Conservation (phyloP, 2,329 filamentous ascomycete species). For the Monosporascus sp. region DNA sequence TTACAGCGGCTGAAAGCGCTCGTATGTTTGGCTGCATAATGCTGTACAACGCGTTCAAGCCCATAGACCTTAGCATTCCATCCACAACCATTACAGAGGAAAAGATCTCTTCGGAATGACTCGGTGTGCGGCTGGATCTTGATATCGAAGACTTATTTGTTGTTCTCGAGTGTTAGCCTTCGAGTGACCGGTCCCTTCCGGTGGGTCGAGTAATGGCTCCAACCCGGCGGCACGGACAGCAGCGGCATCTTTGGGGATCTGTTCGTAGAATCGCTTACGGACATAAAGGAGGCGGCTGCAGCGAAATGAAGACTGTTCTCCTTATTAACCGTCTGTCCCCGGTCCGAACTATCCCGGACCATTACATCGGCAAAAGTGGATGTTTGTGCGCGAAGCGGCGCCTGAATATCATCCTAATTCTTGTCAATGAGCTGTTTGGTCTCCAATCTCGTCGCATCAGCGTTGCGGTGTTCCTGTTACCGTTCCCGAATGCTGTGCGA, state of each 20-base stretch:
- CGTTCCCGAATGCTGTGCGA: conserved; percentile 31
- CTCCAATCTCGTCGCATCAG: conserved; percentile 35
- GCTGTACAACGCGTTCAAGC: conserved; percentile 75
- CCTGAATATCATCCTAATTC: conserved; percentile 67
- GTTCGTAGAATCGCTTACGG: conserved; percentile 60
- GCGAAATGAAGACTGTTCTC: conserved; percentile 65
- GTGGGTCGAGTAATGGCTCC: conserved; percentile 40
- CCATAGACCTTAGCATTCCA: conserved; percentile 62
- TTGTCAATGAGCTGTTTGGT: conserved; percentile 57
- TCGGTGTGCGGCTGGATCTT: conserved; percentile 70
- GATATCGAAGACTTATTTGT: conserved; percentile 79
- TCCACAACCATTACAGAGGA: conserved; percentile 68
- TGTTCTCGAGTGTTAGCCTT: conserved; percentile 71
- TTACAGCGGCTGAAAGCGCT: conserved; percentile 63
- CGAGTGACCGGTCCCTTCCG: conserved; percentile 50
- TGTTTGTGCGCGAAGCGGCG: conserved; percentile 60
- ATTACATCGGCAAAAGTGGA: conserved; percentile 64
- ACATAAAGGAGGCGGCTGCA: conserved; percentile 61
- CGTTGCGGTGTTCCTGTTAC: conserved; percentile 11
- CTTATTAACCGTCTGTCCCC: conserved; percentile 57
- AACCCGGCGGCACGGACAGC: conserved; percentile 41
- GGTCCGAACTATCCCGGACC: conserved; percentile 60
- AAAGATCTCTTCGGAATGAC: conserved; percentile 62
- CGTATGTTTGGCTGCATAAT: conserved; percentile 80
- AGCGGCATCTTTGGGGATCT: conserved; percentile 50